A percentile compares a stretch with the other conserved stretches of the same genome.
Evolutionary conservation across 2,329 filamentous ascomycete species (phyloP).

Genomic region (Dothideomycetidae sp.): DNA sequence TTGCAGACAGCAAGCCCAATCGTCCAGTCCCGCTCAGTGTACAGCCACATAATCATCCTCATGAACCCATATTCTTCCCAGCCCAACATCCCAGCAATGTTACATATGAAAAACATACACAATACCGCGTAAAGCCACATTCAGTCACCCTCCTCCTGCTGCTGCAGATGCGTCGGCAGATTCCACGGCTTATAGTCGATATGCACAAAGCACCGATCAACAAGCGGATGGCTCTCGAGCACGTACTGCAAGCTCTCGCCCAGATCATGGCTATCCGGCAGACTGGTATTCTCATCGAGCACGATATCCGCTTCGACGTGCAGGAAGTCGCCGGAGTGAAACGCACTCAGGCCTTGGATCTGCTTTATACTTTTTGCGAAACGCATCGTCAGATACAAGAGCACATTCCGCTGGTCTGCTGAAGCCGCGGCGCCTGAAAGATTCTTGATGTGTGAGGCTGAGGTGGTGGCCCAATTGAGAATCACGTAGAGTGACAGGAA

Average conservation of each 20-base stretch:
- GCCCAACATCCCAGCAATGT: no score
- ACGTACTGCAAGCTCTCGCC: constrained; percentile 70
- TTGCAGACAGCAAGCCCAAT: no score
- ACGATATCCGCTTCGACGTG: constrained; percentile 77
- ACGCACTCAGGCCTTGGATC: constrained; percentile 73
- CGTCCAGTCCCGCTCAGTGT: no score
- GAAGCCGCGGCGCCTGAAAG: constrained; percentile 65
- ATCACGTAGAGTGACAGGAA: constrained; percentile 68
- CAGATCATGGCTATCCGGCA: constrained; percentile 71
- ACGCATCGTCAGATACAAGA: constrained; percentile 85
- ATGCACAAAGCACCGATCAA: constrained; percentile 43
- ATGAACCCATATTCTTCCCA: no score
- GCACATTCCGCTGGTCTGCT: constrained; percentile 67
- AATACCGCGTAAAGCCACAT: no score
- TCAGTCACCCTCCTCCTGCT: constrained; percentile 24
- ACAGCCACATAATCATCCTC: no score
- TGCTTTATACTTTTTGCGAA: constrained; percentile 78
- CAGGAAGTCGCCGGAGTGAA: constrained; percentile 73
- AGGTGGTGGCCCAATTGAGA: constrained; percentile 62
- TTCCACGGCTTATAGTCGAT: constrained; percentile 38
- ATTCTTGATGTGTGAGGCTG: constrained; percentile 63
- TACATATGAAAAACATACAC: no score
- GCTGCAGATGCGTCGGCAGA: constrained; percentile 36
- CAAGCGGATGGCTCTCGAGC: constrained; percentile 67
- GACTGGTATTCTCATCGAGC: constrained; percentile 56